phyloP scores from a whole-genome alignment of 1,139 yeast genomes.

The Petasospora fabianii region DNA sequence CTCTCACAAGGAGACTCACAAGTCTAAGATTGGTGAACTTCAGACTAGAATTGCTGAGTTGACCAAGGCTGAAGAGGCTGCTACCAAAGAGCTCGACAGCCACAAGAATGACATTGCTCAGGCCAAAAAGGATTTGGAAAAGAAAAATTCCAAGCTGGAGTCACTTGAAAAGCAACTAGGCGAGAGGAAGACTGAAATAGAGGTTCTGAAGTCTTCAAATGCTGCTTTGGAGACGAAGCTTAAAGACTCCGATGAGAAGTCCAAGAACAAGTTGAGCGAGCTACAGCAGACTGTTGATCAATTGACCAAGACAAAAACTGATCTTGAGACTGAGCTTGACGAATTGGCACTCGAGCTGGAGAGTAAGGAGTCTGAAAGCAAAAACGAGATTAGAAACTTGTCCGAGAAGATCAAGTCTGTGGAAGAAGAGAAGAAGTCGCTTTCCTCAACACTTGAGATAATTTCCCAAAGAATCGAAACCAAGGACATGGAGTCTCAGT shows the following conservation, averaged over 20 bases:
- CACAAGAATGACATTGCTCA: constrained; percentile 4
- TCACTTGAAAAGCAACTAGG: constrained; percentile 3
- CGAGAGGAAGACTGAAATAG: constrained; percentile 1
- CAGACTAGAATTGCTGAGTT: constrained; percentile 1
- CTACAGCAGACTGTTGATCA: constrained; percentile 6
- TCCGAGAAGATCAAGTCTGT: constrained; percentile 24
- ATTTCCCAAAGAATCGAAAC: constrained; percentile 31
- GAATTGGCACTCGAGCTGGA: constrained; percentile 22
- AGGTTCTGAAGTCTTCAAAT: constrained; percentile 4
- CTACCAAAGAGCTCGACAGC: constrained; percentile 5
- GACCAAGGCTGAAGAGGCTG: neutral
- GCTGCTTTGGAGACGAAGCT: constrained; percentile 4
- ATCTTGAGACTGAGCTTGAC: constrained; percentile 23
- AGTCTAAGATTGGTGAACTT: constrained; percentile 2
- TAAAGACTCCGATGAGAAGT: constrained; percentile 1
- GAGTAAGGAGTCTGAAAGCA: constrained; percentile 18
- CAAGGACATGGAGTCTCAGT: constrained; percentile 28
- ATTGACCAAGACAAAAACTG: constrained; percentile 2
- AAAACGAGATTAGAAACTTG: constrained; percentile 15
- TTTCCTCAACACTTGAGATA: constrained; percentile 29
- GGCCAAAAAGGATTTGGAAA: constrained; percentile 4
- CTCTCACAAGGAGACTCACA: constrained; percentile 6
- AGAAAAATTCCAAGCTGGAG: constrained; percentile 1
- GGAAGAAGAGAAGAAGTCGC: constrained; percentile 28
- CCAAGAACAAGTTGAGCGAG: constrained; percentile 2